Conservation (phyloP, 140 eudicot genomes). For the Senecio squalidus region DNA sequence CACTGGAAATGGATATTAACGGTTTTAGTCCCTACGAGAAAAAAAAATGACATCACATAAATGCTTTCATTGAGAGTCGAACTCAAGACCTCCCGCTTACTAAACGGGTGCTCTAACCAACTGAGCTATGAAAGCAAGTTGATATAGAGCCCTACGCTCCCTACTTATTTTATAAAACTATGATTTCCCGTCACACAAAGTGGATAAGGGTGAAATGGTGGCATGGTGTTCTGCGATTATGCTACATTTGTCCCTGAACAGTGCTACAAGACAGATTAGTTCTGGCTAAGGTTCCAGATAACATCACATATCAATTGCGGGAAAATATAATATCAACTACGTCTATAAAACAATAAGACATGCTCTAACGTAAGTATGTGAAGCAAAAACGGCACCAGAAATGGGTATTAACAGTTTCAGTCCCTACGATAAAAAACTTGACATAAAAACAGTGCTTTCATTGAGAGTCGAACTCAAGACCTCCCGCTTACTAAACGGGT, state of each 20-base stretch:
- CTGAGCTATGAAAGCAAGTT: conserved; percentile 52
- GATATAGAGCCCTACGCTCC: not conserved
- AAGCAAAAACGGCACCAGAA: not conserved
- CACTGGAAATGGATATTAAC: not conserved
- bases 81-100: conserved; percentile 99
- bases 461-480: conserved; percentile 99
- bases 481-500: conserved; percentile 99
- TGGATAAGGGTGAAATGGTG: not conserved
- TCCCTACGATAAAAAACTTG: not conserved
- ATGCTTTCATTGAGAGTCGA: conserved; percentile 94
- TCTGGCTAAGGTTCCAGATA: not conserved
- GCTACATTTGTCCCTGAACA: too few species aligned
- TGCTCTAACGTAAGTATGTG: not conserved
- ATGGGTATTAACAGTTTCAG: not conserved
- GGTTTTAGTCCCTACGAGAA: not conserved
- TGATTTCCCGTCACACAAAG: conserved; percentile 3
- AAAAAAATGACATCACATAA: not conserved
- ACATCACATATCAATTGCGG: not conserved
- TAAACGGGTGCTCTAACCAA: conserved; percentile 99
- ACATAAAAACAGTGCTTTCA: conserved; percentile 51
- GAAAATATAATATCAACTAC: too few species aligned
- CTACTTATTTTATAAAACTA: not conserved
- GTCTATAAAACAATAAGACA: not conserved
- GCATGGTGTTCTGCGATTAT: too few species aligned
- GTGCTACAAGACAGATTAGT: not conserved